These are phyloP conservation scores for Nitzschia sp. DNA, from an alignment of 108 stramenopile genomes.

Conservation along the genomic window DNA sequence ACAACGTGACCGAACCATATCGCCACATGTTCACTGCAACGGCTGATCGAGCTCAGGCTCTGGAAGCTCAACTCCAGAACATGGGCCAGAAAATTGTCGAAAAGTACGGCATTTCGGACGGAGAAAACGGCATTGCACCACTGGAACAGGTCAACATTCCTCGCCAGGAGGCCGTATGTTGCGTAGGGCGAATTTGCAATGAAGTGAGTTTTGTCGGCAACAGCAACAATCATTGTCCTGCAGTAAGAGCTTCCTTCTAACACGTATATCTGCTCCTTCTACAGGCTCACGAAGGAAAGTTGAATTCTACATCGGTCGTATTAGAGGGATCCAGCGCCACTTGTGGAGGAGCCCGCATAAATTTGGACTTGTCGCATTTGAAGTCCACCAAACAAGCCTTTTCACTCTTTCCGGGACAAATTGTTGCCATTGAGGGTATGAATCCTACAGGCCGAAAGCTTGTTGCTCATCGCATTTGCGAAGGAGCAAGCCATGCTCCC, in stretches of 20 bases:
- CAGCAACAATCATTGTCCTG: too few relatives aligned
- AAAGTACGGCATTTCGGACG: conserved; percentile 42
- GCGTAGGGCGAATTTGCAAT: conserved; percentile 92
- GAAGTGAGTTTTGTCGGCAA: conserved; percentile 52
- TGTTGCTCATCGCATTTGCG: conserved; percentile 71
- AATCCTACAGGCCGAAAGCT: conserved; percentile 85
- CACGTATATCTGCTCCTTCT: neutral
- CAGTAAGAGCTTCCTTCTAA: neutral
- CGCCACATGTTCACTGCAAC: conserved; percentile 95
- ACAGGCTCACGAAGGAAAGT: conserved; percentile 89
- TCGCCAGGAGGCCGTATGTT: conserved; percentile 77
- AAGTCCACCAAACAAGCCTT: conserved; percentile 43
- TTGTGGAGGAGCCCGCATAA: conserved; percentile 82
- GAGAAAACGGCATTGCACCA: conserved; percentile 35
- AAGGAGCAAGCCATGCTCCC: conserved; percentile 58
- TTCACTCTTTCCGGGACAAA: conserved; percentile 96
- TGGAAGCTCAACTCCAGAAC: conserved; percentile 72
- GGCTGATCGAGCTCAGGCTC: conserved; percentile 70
- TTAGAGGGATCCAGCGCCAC: conserved; percentile 90
- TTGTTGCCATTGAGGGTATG: conserved; percentile 92
- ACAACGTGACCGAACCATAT: conserved; percentile 53
- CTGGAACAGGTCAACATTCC: conserved; percentile 89
- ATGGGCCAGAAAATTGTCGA: conserved; percentile 64
- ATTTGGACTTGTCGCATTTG: conserved; percentile 68
- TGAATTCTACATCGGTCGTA: conserved; percentile 86